Evolutionary conservation across 2,329 filamentous ascomycete species (phyloP), one percentile per base, ranked within the genome.

Genomic region (Penicillium sp.): DNA sequence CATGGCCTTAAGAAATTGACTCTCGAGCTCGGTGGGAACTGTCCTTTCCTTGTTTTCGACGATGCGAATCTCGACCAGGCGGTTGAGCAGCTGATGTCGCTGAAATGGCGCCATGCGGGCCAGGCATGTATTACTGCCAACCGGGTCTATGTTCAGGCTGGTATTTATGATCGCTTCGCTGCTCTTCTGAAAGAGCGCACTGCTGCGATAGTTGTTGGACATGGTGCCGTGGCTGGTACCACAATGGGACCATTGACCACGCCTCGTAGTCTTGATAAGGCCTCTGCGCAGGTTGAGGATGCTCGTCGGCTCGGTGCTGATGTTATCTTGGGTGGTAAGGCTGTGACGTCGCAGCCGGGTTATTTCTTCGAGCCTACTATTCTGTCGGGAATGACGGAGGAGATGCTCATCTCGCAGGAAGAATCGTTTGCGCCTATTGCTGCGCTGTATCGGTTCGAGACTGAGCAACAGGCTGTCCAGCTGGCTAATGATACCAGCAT

Each of bases 331-430:
- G 88, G 88, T 13, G 86, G 84, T 2, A 68, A 69, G 7, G 68
- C 73, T 0, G 70, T 75, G 11, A 69, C 76, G 11, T 78, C 77
- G 1, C 80, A 80, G n/a, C 80, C 81, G 55, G 83, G 83, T 57
- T 89, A 87, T 72, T 90, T 89, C 77, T 88, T 89, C 71, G 81
- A 87, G 67, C 86, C 85, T 1, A 89, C 86, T 0, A 82, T 89
- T 53, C 80, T 89, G 39, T 80, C 80, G 0, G 80, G 81, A 5
- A 82, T 85, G 59, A 84, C 78, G 7, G 72, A 77, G 10, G 78
- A 84, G 2, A 88, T 88, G 85, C 62, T 77, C 31, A 77, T 83
- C 37, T 78, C 76, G 2, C 73, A 76, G 1, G 86, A 89, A 63
- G 86, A 89, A 72, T 84, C 81, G 0, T 89, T 89, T 63, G 85